phyloP scores from a whole-genome alignment of 108 stramenopile genomes.

The Cyclotella sp. region DNA sequence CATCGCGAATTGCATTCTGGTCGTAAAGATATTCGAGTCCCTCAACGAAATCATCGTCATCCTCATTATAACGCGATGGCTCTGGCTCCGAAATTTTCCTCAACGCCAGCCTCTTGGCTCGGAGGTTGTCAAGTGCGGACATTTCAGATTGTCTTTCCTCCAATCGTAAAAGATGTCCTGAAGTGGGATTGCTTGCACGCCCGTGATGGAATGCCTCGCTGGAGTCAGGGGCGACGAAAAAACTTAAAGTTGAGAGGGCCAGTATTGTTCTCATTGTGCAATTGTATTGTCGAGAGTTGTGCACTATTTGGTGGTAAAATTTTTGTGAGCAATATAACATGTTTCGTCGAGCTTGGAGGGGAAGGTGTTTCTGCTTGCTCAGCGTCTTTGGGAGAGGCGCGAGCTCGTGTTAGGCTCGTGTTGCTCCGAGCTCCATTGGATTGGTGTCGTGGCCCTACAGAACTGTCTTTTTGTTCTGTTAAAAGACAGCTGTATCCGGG shows the following conservation, averaged over 20 bases:
- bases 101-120: slow-evolving; percentile 10
- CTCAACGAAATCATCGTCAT: not conserved
- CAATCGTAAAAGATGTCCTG: not conserved
- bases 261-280: slow-evolving; percentile 12
- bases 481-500: no score
- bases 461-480: no score
- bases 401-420: no score
- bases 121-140: not conserved
- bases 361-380: no score
- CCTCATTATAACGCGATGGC: not conserved
- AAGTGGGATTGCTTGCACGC: slow-evolving; percentile 1
- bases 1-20: slow-evolving; percentile 15
- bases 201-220: not conserved
- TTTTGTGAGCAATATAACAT: not conserved
- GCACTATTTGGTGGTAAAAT: not conserved
- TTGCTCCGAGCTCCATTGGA: no score
- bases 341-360: no score
- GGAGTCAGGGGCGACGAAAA: not conserved
- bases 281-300: not conserved
- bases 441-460: no score
- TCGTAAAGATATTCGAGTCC: slow-evolving; percentile 42
- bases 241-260: not conserved
- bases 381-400: no score
- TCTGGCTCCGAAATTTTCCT: not conserved
- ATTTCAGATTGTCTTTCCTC: slow-evolving; percentile 2